Evolutionary conservation across 768 basidiomycete genomes (phyloP).

Genomic region (Suillus ampliporus): DNA sequence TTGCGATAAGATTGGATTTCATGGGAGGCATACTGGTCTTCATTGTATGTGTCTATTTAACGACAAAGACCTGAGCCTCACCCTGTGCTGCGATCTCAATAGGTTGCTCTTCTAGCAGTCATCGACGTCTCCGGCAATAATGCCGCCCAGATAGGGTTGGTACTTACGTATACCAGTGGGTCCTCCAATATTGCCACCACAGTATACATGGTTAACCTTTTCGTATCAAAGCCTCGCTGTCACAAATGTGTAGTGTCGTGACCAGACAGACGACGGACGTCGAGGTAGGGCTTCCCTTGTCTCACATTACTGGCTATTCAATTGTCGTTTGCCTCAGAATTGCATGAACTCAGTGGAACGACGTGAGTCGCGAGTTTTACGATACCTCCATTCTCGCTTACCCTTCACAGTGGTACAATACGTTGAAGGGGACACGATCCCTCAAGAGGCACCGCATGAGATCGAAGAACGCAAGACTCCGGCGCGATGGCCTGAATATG

Average conservation of each 20-base stretch:
- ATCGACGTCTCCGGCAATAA: conserved; percentile 59
- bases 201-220: conserved; percentile 1
- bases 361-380: conserved; percentile 36
- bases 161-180: conserved; percentile 65
- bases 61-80: neutral
- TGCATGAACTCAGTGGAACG: conserved; percentile 72
- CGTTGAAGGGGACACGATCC: conserved; percentile 51
- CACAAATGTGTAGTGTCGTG: conserved; percentile 57
- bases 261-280: conserved; percentile 69
- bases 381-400: neutral
- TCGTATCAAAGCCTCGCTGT: conserved; percentile 48
- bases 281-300: conserved; percentile 46
- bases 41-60: conserved; percentile 41
- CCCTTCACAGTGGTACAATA: conserved; percentile 55
- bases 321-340: conserved; percentile 42
- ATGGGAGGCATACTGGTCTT: conserved; percentile 66
- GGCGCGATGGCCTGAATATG: conserved; percentile 64
- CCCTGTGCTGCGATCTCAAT: neutral
- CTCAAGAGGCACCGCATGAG: conserved; percentile 70
- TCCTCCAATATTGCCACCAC: neutral
- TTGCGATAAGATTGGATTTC: conserved; percentile 73
- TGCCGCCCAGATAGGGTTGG: conserved; percentile 37
- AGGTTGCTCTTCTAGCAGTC: conserved; percentile 73
- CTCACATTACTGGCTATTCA: neutral
- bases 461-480: conserved; percentile 60